Evolutionary conservation across 2,329 filamentous ascomycete species (phyloP).

Genomic region (Blastomyces parvus): DNA sequence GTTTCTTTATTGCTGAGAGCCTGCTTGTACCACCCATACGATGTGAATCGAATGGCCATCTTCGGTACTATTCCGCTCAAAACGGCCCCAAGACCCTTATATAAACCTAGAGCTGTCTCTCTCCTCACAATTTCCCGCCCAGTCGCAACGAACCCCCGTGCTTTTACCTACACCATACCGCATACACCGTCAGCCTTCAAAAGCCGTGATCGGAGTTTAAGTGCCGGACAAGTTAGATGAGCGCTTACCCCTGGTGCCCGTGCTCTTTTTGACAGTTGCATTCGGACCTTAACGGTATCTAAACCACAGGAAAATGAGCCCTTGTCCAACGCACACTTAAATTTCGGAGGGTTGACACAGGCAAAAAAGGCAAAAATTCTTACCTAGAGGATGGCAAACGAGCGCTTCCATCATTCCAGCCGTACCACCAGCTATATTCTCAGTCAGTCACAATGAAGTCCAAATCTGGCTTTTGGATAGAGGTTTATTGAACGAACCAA

Average conservation of each 20-base stretch:
- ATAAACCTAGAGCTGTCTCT: conserved; percentile 85
- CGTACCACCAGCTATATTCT: conserved; percentile 68
- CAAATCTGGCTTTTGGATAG: conserved; percentile 16
- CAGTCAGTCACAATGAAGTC: conserved; percentile 15
- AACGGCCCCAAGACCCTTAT: conserved; percentile 97
- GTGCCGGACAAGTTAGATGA: conserved; percentile 16
- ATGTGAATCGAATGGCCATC: conserved; percentile 98
- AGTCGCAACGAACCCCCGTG: conserved; percentile 78
- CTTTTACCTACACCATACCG: conserved; percentile 45
- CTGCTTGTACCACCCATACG: conserved; percentile 92
- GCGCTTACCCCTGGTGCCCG: conserved; percentile 62
- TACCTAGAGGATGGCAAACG: conserved; percentile 86
- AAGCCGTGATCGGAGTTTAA: background rate
- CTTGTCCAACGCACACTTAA: background rate
- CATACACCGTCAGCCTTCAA: background rate
- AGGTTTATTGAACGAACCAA: conserved; percentile 51
- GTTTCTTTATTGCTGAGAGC: conserved; percentile 59
- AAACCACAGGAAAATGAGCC: conserved; percentile 20
- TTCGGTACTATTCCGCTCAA: conserved; percentile 95
- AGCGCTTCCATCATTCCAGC: conserved; percentile 99
- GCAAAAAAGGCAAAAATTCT: conserved; percentile 17
- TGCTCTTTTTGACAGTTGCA: conserved; percentile 89
- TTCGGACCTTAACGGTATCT: conserved; percentile 98
- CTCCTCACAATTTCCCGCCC: conserved; percentile 76
- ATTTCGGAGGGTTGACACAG: background rate